Conservation (phyloP, 306 rosid species). For the Crotalaria pallida region DNA sequence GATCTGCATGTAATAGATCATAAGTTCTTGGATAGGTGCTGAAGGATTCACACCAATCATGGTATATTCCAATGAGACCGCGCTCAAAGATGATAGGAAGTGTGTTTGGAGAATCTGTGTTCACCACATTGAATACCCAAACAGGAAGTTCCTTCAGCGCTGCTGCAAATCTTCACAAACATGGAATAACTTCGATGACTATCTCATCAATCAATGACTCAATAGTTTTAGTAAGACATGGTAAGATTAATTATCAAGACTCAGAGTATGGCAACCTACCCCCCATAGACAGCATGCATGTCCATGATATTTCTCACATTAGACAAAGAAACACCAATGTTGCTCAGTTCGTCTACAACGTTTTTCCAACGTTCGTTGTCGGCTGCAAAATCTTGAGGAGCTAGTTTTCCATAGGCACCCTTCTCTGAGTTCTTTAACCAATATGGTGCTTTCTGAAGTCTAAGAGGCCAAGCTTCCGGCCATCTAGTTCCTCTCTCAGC, state of each 20-base stretch:
- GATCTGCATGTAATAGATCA: constrained; percentile 76
- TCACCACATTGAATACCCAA: constrained; percentile 84
- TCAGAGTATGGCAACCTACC: constrained; percentile 33
- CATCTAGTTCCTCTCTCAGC: constrained; percentile 51
- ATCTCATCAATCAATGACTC: not conserved
- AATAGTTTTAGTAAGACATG: not conserved
- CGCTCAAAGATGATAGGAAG: constrained; percentile 75
- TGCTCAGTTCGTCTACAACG: constrained; percentile 45
- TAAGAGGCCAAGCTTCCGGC: constrained; percentile 67
- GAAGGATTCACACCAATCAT: constrained; percentile 90
- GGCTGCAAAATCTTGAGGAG: constrained; percentile 56
- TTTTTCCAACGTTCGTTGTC: constrained; percentile 69
- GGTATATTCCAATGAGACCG: constrained; percentile 80
- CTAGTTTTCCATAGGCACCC: constrained; percentile 64
- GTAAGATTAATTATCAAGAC: not conserved
- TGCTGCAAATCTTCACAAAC: constrained; percentile 62
- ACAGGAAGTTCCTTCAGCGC: constrained; percentile 57
- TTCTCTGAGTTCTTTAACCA: constrained; percentile 61
- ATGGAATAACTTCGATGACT: not conserved
- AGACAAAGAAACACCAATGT: constrained; percentile 61
- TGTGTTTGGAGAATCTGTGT: constrained; percentile 61
- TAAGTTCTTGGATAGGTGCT: constrained; percentile 86
- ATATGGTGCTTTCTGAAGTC: constrained; percentile 56
- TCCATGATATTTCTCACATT: constrained; percentile 80
- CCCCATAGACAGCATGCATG: constrained; percentile 79